phyloP scores from a whole-genome alignment of 192 early-diverging fungal species.

The Paraglomus brasilianum region DNA sequence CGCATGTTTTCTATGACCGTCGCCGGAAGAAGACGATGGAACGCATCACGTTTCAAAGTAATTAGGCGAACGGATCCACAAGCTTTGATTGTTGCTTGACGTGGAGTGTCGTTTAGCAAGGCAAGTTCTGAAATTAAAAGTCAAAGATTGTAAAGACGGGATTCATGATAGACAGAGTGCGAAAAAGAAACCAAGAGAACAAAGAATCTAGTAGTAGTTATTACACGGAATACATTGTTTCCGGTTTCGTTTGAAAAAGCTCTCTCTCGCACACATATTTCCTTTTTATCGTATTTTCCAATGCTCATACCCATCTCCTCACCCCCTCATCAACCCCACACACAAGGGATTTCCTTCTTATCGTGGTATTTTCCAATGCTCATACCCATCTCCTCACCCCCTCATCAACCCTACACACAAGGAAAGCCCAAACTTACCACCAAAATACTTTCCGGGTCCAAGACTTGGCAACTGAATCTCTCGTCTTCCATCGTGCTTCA shows the following conservation, averaged over 20 bases:
- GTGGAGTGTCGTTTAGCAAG: constrained; percentile 60
- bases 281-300: background rate
- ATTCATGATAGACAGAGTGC: constrained; percentile 27
- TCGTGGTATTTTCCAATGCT: background rate
- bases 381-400: no score
- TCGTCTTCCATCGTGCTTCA: constrained; percentile 50
- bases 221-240: no score
- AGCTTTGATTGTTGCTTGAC: constrained; percentile 61
- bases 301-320: background rate
- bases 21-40: constrained; percentile 64
- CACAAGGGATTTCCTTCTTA: no score
- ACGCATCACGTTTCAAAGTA: constrained; percentile 63
- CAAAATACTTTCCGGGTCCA: constrained; percentile 66
- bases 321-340: no score
- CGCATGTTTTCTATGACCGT: constrained; percentile 59
- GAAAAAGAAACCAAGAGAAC: background rate
- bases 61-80: constrained; percentile 61
- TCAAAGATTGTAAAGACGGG: constrained; percentile 1
- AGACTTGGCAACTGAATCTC: constrained; percentile 44
- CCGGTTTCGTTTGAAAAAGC: no score
- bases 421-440: constrained; percentile 50
- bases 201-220: background rate
- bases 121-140: constrained; percentile 54
- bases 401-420: no score
- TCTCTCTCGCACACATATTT: no score